Conservation (phyloP, 306 rosid species). For the Rosa lucieae region DNA sequence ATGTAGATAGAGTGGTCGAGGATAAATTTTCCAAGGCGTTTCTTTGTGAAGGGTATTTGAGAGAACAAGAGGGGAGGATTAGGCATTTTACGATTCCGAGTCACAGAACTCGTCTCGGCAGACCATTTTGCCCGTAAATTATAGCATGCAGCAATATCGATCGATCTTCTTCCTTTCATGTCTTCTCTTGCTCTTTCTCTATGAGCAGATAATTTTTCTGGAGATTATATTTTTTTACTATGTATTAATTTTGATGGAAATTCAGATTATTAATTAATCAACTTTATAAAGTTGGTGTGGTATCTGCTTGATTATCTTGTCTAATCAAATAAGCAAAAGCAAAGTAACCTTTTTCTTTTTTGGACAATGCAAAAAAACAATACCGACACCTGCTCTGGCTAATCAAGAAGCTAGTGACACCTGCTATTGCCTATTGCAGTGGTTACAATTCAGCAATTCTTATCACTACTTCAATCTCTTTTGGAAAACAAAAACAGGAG, state of each 20-base stretch:
- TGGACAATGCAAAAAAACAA: background rate
- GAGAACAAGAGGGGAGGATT: conserved; percentile 73
- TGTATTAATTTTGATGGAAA: background rate
- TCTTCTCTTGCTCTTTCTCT: background rate
- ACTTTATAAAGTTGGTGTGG: background rate
- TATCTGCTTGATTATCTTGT: background rate
- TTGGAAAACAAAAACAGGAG: too few species aligned
- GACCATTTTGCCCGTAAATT: conserved; percentile 67
- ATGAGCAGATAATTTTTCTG: background rate
- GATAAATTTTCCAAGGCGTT: conserved; percentile 68
- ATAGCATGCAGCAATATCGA: conserved; percentile 21
- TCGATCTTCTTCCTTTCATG: background rate
- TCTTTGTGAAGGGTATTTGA: conserved; percentile 75
- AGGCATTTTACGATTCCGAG: conserved; percentile 83
- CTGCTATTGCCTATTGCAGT: background rate
- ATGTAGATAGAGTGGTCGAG: conserved; percentile 80
- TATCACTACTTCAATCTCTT: too few species aligned
- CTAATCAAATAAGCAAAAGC: background rate
- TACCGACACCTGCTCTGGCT: background rate
- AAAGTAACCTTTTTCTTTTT: background rate
- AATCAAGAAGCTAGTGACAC: background rate
- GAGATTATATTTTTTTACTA: background rate
- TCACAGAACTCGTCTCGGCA: conserved; percentile 55
- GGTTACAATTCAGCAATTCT: background rate
- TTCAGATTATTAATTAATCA: background rate